A percentile compares a stretch with the other conserved stretches of the same genome.
Evolutionary conservation across 306 rosid species (phyloP).

Genomic region (Quercus bicolor): DNA sequence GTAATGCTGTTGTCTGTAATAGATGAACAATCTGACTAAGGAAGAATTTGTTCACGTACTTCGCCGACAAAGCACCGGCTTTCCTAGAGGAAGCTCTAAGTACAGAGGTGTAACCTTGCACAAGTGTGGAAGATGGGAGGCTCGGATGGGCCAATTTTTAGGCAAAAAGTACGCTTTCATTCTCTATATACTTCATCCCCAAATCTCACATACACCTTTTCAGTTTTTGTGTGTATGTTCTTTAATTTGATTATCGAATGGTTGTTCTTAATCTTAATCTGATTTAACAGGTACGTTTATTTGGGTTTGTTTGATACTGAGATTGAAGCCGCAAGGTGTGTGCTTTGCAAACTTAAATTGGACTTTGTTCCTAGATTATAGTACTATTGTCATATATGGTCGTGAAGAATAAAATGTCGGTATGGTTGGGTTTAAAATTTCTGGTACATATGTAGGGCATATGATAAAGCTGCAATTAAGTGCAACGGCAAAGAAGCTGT

Average conservation of each 20-base stretch:
- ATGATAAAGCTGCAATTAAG: constrained; percentile 98
- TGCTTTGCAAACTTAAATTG: not conserved
- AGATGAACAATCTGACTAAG: constrained; percentile 94
- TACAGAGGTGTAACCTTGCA: constrained; percentile 98
- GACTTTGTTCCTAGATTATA: not conserved
- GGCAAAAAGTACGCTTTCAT: constrained; percentile 76
- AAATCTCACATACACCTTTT: not conserved
- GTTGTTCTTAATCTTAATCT: constrained; percentile 13
- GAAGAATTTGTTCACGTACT: constrained; percentile 99
- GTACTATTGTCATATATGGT: not conserved
- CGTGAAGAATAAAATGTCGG: not conserved
- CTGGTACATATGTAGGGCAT: constrained; percentile 54
- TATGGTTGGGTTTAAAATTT: constrained; percentile 27
- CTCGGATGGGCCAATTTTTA: constrained; percentile 96
- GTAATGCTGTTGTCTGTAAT: constrained; percentile 8
- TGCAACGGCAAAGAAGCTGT: constrained; percentile 98
- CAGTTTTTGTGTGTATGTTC: not conserved
- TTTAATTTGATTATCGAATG: not conserved
- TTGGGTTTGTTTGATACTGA: constrained; percentile 95
- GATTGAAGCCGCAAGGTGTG: constrained; percentile 92
- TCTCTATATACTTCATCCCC: not conserved
- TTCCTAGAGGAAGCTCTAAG: constrained; percentile 98
- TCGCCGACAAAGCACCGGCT: constrained; percentile 98
- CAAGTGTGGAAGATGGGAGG: constrained; percentile 99
- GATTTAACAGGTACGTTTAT: constrained; percentile 70